Base-by-base conservation (phyloP, 306 rosid genomes). In the Pachyrhizus erosus region DNA sequence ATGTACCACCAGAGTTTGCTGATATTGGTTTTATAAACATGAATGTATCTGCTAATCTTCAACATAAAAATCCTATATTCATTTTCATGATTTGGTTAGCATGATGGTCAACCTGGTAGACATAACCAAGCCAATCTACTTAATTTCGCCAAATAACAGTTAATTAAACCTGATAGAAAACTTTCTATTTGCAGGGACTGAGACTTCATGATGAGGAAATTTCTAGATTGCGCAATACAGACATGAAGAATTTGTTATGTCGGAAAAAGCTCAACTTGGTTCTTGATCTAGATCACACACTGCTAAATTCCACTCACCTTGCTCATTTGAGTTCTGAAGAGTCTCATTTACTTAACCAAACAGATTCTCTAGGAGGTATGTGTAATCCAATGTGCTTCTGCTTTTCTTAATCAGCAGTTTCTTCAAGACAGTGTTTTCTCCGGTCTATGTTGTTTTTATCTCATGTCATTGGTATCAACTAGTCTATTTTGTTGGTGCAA, bases 221-320 rank as follows among this genome's bases (percentile, higher is more conserved):
- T 71, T 83, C 82, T 75, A 84, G 97, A 84, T 66, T 96, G 66
- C 93, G 94, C 23, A 69, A 69, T 85, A 82, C 83, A 21, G 97
- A 92, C 85, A 84, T 92, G 89, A 92, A 92, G 86, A 90, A 58
- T 37, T 87, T 89, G 26, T 67, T 92, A 52, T 74, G 55, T 8
- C 85, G 67, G 77, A 90, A 83, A 84, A 96, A 92, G 82, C 97
- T 96, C 12, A 88, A 82, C 79, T 83, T 94, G 90, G 89, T 96
- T 75, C 98, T 93, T 85, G 98, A 96, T 84, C 90, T 96, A 15
- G 98, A 96, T 86, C 98, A 94, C 76, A 96, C 99, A 2, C 73
- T 96, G 34, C 83, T 94, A 39, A 92, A 96, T 80, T 91, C 98
- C 57, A 91, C 98, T 37, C 85, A 45, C 48, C 91, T 93, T 14